Base-by-base conservation (phyloP, 768 basidiomycete species). In the Lanmaoa rubissima region DNA sequence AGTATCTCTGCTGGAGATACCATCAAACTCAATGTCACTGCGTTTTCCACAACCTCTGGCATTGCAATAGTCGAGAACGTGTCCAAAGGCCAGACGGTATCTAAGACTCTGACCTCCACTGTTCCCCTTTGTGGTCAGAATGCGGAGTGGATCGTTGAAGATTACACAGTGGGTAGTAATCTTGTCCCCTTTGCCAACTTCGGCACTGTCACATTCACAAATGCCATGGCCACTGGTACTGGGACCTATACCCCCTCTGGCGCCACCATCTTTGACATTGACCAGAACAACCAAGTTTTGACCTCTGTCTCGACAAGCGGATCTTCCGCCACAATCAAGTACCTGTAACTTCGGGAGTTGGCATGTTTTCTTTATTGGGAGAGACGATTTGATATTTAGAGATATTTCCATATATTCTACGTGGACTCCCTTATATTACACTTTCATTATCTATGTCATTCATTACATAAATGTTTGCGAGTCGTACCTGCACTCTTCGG, bases 101-200 rank as follows among this genome's bases (percentile, higher is more conserved):
- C 35, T 1, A 1, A 17, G 4, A 0, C 0, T 36, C 2, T 59
- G 10, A 19, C 28, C 6, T 49, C 51, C 0, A 1, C 43, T 10
- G 1, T 8, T n/a, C 32, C 48, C 2, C 48, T 62, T 11, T 61
- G 52, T 34, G 41, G 52, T 9, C 19, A 47, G 40, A 40, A 44
- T 7, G 61, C 46, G 5, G 60, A 51, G 17, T 62, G 61, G 61
- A 48, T 54, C 12, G 53, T 62, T 16, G 52, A 55, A 34, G 47
- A 38, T 44, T 51, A 43, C 36, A 1, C 0, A 3, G 0, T 3
- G 5, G 8, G 17, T 1, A 1, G 0, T 8, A 4, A 0, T 8
- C 14, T 9, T 0, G 32, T 39, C 34, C 28, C 50, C 2, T n/a
- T 62, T 9, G 39, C 44, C 21, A 11, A 62, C 48, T 61, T 62